These are phyloP conservation scores for Entomortierella chlamydospora DNA, from an alignment of 192 early-diverging fungal genomes.

Conservation along the genomic window DNA sequence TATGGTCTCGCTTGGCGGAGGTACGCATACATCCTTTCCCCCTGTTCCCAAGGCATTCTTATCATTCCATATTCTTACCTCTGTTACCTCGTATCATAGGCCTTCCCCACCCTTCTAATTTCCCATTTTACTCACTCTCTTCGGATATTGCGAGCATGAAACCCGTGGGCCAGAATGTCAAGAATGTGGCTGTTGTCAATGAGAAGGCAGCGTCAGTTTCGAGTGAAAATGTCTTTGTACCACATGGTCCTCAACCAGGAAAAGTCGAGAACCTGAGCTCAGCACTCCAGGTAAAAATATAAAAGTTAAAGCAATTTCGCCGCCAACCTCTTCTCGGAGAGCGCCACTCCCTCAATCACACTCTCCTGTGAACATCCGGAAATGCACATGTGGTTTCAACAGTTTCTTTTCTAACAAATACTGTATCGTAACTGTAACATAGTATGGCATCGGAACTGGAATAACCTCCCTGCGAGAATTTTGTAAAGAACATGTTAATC, in stretches of 20 bases:
- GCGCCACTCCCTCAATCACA: neutral
- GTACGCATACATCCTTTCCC: slow-evolving; percentile 7
- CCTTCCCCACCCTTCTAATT: slow-evolving; percentile 73
- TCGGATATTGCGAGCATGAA: slow-evolving; percentile 57
- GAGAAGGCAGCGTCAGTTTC: neutral
- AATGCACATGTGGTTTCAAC: too few relatives aligned
- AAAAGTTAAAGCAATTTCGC: neutral
- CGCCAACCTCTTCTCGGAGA: neutral
- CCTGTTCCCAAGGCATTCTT: neutral
- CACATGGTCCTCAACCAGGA: slow-evolving; percentile 32
- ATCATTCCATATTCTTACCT: neutral
- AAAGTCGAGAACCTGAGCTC: slow-evolving; percentile 40
- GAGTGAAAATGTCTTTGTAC: slow-evolving; percentile 62
- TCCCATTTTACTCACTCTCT: slow-evolving; percentile 64
- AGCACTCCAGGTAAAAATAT: slow-evolving; percentile 43
- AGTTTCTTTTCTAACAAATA: too few relatives aligned
- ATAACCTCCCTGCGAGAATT: slow-evolving; percentile 58
- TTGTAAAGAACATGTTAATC: slow-evolving; percentile 59
- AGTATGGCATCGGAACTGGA: slow-evolving; percentile 71
- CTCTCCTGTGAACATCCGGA: too few relatives aligned
- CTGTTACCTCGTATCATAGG: slow-evolving; percentile 24
- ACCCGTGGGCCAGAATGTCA: neutral
- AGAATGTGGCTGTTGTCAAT: neutral
- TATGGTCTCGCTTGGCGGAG: slow-evolving; percentile 72
- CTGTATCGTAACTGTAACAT: too few relatives aligned